Base-by-base conservation (phyloP, 1,139 yeast species). In the Hansenula anomala region DNA sequence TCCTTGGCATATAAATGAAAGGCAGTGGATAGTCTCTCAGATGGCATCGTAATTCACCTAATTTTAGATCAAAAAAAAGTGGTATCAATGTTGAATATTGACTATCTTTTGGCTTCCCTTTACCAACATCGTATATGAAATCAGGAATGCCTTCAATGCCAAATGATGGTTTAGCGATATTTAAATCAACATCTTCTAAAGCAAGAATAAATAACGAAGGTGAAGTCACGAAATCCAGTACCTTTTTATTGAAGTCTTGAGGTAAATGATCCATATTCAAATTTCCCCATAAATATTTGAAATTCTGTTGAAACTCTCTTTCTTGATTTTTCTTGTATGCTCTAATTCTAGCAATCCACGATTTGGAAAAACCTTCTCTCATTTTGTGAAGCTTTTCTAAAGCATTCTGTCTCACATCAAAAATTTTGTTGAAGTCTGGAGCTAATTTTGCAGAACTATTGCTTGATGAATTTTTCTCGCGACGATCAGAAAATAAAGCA, bases 81-180 rank as follows among this genome's bases (percentile, higher is more conserved):
- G 97, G 97, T 2, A 89, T 54, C 54, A 84, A 58, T 17, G 85
- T 66, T 0, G 94, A 78, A 56, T 80, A 90, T 38, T 66, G 56
- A 0, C 90, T 77, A 45, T 81, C 84, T 39, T 59, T 56, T 0
- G 97, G 97, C 20, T 83, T 73, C 0, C 95, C 95, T 56, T 88
- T 90, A 6, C 97, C 97, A 15, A 83, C 68, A 16, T 78, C 73
- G 54, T 80, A 63, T 25, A 90, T 58, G 55, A 80, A 89, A 22
- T 78, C 64, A 1, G 86, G 73, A 15, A 86, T 59, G 6, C 73
- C 64, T 2, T 66, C 67, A 6, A 73, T 49, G 1, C 74, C 74
- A 54, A 82, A 81, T 3, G 68, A 58, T 0, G 96, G 88, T 18
- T 69, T 64, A 5, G 66, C 60, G 2, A 89, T 38, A 6, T 64